Evolutionary conservation across 805 yeast genomes (phyloP).

Genomic region (Candida broadrunensis): DNA sequence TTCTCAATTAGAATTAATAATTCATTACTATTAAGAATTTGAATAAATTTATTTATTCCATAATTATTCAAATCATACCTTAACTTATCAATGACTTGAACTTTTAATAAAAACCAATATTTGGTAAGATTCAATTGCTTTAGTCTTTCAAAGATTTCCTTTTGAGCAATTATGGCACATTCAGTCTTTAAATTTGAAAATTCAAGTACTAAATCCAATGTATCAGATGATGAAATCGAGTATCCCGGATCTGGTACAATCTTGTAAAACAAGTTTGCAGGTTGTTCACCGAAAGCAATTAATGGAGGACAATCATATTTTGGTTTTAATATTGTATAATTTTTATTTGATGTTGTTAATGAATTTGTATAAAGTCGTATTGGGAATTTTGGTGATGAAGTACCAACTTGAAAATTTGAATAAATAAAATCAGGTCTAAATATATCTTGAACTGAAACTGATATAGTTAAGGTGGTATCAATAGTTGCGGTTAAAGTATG

Average conservation of each 20-base stretch:
- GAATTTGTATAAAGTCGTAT: slow-evolving; percentile 47
- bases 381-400: slow-evolving; percentile 51
- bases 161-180: slow-evolving; percentile 17
- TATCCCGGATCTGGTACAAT: slow-evolving; percentile 28
- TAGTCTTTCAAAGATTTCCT: not conserved
- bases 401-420: slow-evolving; percentile 68
- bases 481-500: slow-evolving; percentile 30
- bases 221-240: slow-evolving; percentile 23
- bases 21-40: slow-evolving; percentile 16
- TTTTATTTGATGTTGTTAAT: slow-evolving; percentile 26
- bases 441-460: slow-evolving; percentile 80
- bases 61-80: slow-evolving; percentile 29
- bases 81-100: slow-evolving; percentile 13
- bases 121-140: slow-evolving; percentile 6
- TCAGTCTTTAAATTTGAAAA: slow-evolving; percentile 50
- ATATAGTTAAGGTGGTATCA: slow-evolving; percentile 56
- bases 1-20: slow-evolving; percentile 12
- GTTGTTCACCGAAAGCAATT: slow-evolving; percentile 68
- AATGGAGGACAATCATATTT: slow-evolving; percentile 20
- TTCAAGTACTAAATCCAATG: slow-evolving; percentile 39
- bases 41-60: slow-evolving; percentile 19
- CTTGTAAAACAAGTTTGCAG: slow-evolving; percentile 58
- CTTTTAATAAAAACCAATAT: slow-evolving; percentile 22
- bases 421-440: slow-evolving; percentile 56
- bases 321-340: slow-evolving; percentile 22